phyloP scores from a whole-genome alignment of 2,329 filamentous ascomycete genomes.

The Cladophialophora yegresii region DNA sequence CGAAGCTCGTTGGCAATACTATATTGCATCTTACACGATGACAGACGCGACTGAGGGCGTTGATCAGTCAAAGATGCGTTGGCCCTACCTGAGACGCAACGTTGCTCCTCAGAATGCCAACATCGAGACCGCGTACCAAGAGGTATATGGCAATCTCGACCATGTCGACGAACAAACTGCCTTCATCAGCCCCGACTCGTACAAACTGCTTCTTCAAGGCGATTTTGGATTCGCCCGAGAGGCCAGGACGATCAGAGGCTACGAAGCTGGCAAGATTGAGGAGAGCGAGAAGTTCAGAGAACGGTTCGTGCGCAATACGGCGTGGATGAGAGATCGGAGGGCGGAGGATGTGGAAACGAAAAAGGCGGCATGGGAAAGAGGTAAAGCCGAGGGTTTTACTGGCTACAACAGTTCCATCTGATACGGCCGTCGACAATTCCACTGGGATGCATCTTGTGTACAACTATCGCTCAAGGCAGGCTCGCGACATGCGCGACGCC shows the following conservation, averaged over 20 bases:
- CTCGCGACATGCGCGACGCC: neutral
- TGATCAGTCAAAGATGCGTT: slow-evolving; percentile 63
- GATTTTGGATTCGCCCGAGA: slow-evolving; percentile 61
- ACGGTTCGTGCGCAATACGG: slow-evolving; percentile 56
- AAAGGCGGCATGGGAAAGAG: slow-evolving; percentile 35
- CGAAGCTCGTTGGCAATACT: slow-evolving; percentile 81
- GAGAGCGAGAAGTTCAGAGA: slow-evolving; percentile 53
- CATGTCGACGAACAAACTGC: slow-evolving; percentile 70
- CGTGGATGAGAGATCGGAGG: slow-evolving; percentile 54
- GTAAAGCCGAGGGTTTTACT: slow-evolving; percentile 32
- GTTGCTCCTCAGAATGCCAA: slow-evolving; percentile 64
- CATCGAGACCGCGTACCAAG: slow-evolving; percentile 64
- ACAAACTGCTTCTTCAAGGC: slow-evolving; percentile 72
- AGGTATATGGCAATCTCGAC: slow-evolving; percentile 55
- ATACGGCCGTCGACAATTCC: neutral
- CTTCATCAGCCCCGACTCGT: slow-evolving; percentile 74
- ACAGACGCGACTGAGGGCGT: slow-evolving; percentile 85
- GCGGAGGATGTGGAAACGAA: slow-evolving; percentile 51
- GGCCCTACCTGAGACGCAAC: slow-evolving; percentile 71
- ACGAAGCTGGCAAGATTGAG: slow-evolving; percentile 43
- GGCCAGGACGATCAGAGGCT: slow-evolving; percentile 38
- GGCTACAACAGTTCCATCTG: slow-evolving; percentile 4
- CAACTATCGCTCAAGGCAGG: neutral
- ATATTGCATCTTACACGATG: slow-evolving; percentile 87
- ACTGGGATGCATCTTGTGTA: neutral